Base-by-base conservation (phyloP, 257 asterid genomes). In the Solanum habrochaites region DNA sequence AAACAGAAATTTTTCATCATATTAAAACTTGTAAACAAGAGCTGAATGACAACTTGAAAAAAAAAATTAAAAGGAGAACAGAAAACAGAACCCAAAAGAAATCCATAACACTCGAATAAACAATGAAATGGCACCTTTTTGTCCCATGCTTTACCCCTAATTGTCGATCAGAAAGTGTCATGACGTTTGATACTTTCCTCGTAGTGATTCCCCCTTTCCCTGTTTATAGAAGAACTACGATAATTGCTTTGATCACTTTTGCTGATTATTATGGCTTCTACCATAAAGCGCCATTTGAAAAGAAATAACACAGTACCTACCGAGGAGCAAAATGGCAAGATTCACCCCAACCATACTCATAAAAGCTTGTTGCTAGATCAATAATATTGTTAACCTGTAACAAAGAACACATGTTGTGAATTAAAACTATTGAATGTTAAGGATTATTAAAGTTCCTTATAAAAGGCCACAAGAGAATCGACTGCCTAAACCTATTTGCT, bases 261-360 rank as follows among this genome's bases (percentile, higher is more conserved):
- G 37, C 21, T 45, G 23, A 21, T 32, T 45, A 45, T 56, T 52
- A 11, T 11, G 14, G 32, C 3, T 35, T 75, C 21, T n/a, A 4
- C 39, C 18, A 45, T 27, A n/a, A 80, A 27, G 16, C 12, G 7
- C 6, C 32, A 74, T 74, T 21, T 0, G 7, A 74, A 27, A 45
- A 45, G 27, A 80, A 80, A 66, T 20, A 42, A 62, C 49, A 72
- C 64, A 20, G 47, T 32, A 67, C 27, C 43, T 35, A 86, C 85
- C 88, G 60, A 11, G 85, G 88, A 31, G 88, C 88, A 77, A 86
- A 86, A 86, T 75, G 88, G 67, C 77, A 75, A 39, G 88, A 86
- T 86, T 75, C 85, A 73, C 88, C 85, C 88, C 88, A 86, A n/a
- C 88, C 88, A 39, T 86, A 86, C 70, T 86, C 85, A 67, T 86